Base-by-base conservation (phyloP, 306 rosid genomes). In the Dryas drummondii region DNA sequence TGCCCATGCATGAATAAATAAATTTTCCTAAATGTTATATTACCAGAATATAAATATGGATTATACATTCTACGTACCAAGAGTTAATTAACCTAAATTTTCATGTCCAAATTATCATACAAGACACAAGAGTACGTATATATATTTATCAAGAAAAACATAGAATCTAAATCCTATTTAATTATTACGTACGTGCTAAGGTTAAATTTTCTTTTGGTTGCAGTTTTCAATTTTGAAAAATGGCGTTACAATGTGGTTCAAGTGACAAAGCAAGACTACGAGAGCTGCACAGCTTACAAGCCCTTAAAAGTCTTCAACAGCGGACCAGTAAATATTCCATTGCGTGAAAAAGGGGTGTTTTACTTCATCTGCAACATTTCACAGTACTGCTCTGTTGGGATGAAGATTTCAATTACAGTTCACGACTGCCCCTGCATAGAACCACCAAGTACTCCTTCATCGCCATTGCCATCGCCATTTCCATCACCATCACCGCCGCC, bases 341-440 rank as follows among this genome's bases (percentile, higher is more conserved):
- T 85, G 79, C 15, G 8, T 0, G 65, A 76, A 6, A 66, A 17
- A 46, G 88, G 86, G 1, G 75, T 76, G 5, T 76, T 72, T 14
- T 79, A 85, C 73, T 85, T 82, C 80, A 73, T 82, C 27, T 79
- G 79, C 66, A 76, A 73, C 63, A 53, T 85, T 56, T 85, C 86
- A 16, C 82, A 79, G 76, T 79, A 82, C 59, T 85, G 88, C 32
- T 22, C 44, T 70, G 75, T 82, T 32, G 88, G 88, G 37, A 59
- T 59, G 52, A 85, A 76, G 82, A 45, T 82, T 27, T 67, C 84
- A 19, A 59, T 85, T n/a, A 15, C 71, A 6, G 86, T 85, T 41
- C 79, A 76, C 54, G 56, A 50, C 4, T 85, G 68, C 58, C 48
- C 41, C 12, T 73, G 67, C 60, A 9, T 4, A 1, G 47, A 8